phyloP scores from a whole-genome alignment of 768 basidiomycete genomes.

The Omphalotus guepiniiformis region DNA sequence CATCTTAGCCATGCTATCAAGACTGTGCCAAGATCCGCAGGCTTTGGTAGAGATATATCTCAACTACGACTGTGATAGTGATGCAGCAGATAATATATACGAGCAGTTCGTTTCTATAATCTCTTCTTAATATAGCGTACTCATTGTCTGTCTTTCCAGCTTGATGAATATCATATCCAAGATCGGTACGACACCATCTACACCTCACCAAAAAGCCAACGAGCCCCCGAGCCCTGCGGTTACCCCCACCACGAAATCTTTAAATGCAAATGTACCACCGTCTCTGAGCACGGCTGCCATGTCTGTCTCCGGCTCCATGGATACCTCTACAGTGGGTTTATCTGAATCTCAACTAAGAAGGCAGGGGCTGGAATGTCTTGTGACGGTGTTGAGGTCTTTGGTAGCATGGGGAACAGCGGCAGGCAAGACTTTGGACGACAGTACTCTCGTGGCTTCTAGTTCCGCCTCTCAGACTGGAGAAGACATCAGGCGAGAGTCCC shows the following conservation, averaged over 20 bases:
- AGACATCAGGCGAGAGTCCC: conserved; percentile 46
- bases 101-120: conserved; percentile 64
- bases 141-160: conserved; percentile 30
- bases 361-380: conserved; percentile 94
- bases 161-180: conserved; percentile 96
- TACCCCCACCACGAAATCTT: conserved; percentile 38
- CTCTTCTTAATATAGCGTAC: conserved; percentile 1
- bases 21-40: conserved; percentile 93
- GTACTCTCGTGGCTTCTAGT: conserved; percentile 27
- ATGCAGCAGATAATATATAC: conserved; percentile 94
- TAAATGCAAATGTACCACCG: conserved; percentile 37
- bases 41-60: conserved; percentile 97
- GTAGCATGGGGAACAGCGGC: conserved; percentile 83
- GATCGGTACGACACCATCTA: conserved; percentile 62
- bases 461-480: conserved; percentile 47
- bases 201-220: conserved; percentile 39
- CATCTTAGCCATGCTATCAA: conserved; percentile 82
- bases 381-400: conserved; percentile 81
- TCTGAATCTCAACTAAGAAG: conserved; percentile 83
- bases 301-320: conserved; percentile 60
- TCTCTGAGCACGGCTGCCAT: conserved; percentile 65
- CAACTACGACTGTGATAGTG: conserved; percentile 97
- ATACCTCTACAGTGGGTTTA: conserved; percentile 61
- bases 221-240: conserved; percentile 62
- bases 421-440: conserved; percentile 38